Base-by-base conservation (phyloP, 805 yeast species). In the Candida sithepensis region DNA sequence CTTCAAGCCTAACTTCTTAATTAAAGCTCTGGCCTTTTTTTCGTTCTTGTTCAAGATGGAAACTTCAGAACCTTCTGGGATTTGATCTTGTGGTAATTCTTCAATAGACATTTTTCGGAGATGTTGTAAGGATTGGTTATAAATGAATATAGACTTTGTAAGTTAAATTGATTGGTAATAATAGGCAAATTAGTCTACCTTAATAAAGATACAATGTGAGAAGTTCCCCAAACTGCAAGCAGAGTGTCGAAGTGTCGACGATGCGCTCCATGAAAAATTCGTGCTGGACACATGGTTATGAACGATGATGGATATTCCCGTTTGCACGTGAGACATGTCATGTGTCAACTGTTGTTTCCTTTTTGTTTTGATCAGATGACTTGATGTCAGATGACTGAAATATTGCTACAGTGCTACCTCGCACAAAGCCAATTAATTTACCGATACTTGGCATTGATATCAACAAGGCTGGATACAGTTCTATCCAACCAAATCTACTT, bases 11-110 rank as follows among this genome's bases (percentile, higher is more conserved):
- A 91, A 81, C 77, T 90, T 91, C 74, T 82, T 75, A 74, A 94
- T 84, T 64, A 84, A 72, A 68, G 85, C 89, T 77, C 94, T 86
- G 64, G 98, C 97, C 79, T 92, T 91, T 82, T 88, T 87, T 78
- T 91, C 97, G 76, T 88, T 85, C 77, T 85, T 88, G 70, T 89
- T 77, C 72, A 87, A 76, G 71, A 91, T 79, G 67, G 83, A 76
- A 66, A 88, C 88, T 69, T 81, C 81, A 63, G 94, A 85, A 61
- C 92, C 94, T 70, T 82, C 86, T 69, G 91, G 89, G 73, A 82
- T 81, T 73, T 80, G 56, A 45, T 57, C 56, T 52, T 55, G 54
- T 45, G 49, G 50, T 58, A 67, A 56, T 61, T 67, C 72, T 58
- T 66, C 70, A 48, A 65, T 65, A 28, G 57, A 47, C 59, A 55